Evolutionary conservation across 768 basidiomycete species (phyloP), one percentile per base, ranked within the genome.

Genomic region (Gloeopeniophorella convolvens): DNA sequence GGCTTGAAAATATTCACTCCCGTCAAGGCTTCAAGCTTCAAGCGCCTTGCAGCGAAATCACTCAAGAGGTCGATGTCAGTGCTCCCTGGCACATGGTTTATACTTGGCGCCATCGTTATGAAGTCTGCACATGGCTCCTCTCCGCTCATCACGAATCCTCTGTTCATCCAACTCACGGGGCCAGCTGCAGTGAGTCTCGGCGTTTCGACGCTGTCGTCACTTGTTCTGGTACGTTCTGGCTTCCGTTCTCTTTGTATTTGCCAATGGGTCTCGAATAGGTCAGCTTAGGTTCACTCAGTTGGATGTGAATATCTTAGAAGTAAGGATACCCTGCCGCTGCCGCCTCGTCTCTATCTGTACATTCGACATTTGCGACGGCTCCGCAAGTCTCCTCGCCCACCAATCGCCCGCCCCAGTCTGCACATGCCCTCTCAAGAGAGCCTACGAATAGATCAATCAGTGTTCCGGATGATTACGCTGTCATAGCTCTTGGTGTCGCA

Each of bases 241-340:
- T 16, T 21, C 18, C 10, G 6, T 26, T n/a, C 16, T n/a, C 1
- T 42, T 13, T 11, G 7, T 16, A 16, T 16, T 42, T 27, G 28
- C 10, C 3, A 23, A 28, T 18, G 16, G 8, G n/a, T n/a, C n/a
- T n/a, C n/a, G n/a, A n/a, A n/a, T n/a, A n/a, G n/a, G 16, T 42
- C 26, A 6, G 24, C 21, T 20, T 23, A 24, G 24, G 9, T 8
- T 12, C n/a, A 92, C 88, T 70, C 93, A 36, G 70, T 94, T 11
- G 87, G 89, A 8, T 70, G 89, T 46, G 89, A 90, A 66, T 90
- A 89, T 66, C 93, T n/a, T n/a, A n/a, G n/a, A n/a, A 94, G 64
- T 87, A 92, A 62, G 85, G 0, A 48, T 68, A 0, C 73, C 82
- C 44, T 77, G 78, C 18, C 89, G 92, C 64, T 77, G 72, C 33